Evolutionary conservation across 2,329 filamentous ascomycete species (phyloP).

Genomic region (Gnomoniopsis smithogilvyi): DNA sequence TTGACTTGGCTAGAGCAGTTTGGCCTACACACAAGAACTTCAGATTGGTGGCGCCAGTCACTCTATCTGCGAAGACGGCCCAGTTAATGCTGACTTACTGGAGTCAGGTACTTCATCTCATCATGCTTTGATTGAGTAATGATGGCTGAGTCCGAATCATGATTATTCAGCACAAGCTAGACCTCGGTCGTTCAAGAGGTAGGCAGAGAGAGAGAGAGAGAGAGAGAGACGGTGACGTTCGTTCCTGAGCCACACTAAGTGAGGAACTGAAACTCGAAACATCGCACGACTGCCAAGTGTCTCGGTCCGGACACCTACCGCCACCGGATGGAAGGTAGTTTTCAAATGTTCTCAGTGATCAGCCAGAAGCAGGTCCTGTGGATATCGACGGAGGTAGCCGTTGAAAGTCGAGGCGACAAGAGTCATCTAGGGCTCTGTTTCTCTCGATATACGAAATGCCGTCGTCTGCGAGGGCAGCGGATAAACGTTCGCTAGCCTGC

Average conservation of each 20-base stretch:
- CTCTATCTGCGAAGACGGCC: not conserved
- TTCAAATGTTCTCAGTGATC: not conserved
- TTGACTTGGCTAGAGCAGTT: not conserved
- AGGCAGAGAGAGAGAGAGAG: too few species aligned
- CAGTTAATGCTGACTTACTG: not conserved
- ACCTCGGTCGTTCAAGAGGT: not conserved
- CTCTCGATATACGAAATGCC: too few species aligned
- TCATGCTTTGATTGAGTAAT: too few species aligned
- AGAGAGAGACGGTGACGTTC: too few species aligned
- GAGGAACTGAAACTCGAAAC: conserved; percentile 3
- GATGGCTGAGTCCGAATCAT: too few species aligned
- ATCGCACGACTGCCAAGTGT: conserved; percentile 7
- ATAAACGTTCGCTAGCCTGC: too few species aligned
- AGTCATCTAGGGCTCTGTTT: too few species aligned
- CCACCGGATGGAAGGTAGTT: not conserved
- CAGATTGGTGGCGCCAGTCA: not conserved
- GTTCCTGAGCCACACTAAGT: not conserved
- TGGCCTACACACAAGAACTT: not conserved
- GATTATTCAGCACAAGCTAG: not conserved
- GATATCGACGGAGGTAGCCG: not conserved
- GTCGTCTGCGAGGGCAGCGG: too few species aligned
- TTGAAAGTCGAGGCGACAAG: too few species aligned
- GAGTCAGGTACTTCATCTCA: too few species aligned
- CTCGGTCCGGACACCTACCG: not conserved
- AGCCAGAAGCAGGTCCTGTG: too few species aligned